phyloP scores from a whole-genome alignment of 164 flowering plant genomes.

The Liriodendron chinense region DNA sequence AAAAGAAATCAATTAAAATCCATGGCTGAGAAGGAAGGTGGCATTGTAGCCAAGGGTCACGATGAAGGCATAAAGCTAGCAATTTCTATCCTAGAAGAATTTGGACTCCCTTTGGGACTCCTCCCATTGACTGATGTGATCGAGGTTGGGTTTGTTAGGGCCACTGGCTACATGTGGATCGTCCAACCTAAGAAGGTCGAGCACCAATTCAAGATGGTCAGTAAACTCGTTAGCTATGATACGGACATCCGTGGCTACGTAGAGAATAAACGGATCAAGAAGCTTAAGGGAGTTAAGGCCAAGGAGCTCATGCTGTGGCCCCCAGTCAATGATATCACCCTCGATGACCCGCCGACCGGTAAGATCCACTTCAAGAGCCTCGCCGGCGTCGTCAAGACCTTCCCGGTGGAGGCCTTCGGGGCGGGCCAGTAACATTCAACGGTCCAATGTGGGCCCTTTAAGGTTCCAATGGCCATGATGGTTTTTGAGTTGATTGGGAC shows the following conservation, averaged over 20 bases:
- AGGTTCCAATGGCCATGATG: not conserved
- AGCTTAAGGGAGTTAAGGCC: slow-evolving; percentile 40
- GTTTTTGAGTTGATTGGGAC: not conserved
- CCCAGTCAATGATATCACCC: slow-evolving; percentile 28
- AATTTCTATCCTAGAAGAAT: slow-evolving; percentile 23
- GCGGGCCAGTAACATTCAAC: slow-evolving; percentile 11
- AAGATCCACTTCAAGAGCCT: slow-evolving; percentile 35
- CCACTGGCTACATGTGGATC: slow-evolving; percentile 40
- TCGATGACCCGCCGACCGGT: slow-evolving; percentile 28
- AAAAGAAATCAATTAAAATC: not conserved
- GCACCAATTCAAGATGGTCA: slow-evolving; percentile 30
- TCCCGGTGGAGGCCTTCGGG: slow-evolving; percentile 21
- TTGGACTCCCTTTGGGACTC: slow-evolving; percentile 31
- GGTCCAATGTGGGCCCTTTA: not conserved
- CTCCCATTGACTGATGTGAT: slow-evolving; percentile 26
- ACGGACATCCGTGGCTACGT: slow-evolving; percentile 22
- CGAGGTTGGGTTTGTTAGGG: slow-evolving; percentile 27
- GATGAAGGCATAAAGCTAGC: slow-evolving; percentile 32
- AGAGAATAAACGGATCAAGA: slow-evolving; percentile 25
- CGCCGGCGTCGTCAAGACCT: slow-evolving; percentile 31
- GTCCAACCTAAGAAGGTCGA: slow-evolving; percentile 32
- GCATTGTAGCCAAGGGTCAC: slow-evolving; percentile 29
- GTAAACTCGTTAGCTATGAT: slow-evolving; percentile 31
- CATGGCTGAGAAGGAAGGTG: slow-evolving; percentile 37
- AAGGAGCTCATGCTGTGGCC: slow-evolving; percentile 37